phyloP scores from a whole-genome alignment of 139 green algal species.

The Nannochloris sp. region DNA sequence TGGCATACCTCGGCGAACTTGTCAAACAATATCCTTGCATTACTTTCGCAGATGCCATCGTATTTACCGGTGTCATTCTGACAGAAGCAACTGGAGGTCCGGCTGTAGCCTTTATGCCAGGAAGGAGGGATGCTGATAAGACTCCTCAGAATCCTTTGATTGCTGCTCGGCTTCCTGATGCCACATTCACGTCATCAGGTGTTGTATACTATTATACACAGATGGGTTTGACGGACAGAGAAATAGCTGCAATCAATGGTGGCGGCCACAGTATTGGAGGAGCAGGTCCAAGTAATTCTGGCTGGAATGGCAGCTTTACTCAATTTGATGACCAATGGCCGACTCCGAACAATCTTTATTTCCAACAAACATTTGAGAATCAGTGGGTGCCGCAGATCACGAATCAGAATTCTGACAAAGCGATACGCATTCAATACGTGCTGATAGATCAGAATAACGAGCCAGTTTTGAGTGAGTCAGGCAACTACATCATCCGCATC shows the following conservation, averaged over 20 bases:
- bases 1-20: not conserved
- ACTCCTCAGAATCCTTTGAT: not conserved
- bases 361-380: not conserved
- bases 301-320: not conserved
- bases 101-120: conserved; percentile 1
- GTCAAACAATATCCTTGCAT: not conserved
- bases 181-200: not conserved
- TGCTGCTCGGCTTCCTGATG: not conserved
- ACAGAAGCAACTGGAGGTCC: not conserved
- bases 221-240: not conserved
- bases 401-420: not conserved
- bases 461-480: not conserved
- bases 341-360: not conserved
- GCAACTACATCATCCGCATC: not conserved
- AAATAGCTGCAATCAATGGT: not conserved
- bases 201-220: not conserved
- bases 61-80: not conserved
- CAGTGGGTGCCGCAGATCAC: not conserved
- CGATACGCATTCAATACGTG: not conserved
- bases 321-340: not conserved
- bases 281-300: not conserved
- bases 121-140: not conserved
- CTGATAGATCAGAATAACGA: not conserved
- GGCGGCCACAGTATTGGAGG: not conserved
- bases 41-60: not conserved